Evolutionary conservation across 2,329 filamentous ascomycete genomes (phyloP).

Genomic region (Aspergillus floridensis): DNA sequence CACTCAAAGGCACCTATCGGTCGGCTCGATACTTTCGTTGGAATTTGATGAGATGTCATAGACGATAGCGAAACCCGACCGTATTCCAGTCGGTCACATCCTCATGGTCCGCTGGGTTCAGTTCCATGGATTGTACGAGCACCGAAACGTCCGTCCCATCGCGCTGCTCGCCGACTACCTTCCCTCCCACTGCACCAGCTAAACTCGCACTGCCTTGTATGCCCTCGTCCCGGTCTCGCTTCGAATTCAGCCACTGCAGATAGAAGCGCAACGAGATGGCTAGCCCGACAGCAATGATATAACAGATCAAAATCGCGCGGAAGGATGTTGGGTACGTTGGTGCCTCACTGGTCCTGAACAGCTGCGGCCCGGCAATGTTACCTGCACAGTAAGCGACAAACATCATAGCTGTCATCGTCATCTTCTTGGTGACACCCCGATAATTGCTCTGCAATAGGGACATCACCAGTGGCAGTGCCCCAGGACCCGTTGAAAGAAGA

Average conservation of each 20-base stretch:
- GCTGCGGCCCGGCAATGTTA: conserved; percentile 57
- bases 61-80: conserved; percentile 58
- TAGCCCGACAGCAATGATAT: conserved; percentile 50
- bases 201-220: conserved; percentile 21
- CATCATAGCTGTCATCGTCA: conserved; percentile 57
- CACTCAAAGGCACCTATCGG: too few species aligned
- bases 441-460: conserved; percentile 57
- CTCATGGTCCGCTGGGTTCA: conserved; percentile 51
- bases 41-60: background rate
- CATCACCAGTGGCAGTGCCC: conserved; percentile 55
- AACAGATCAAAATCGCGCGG: conserved; percentile 56
- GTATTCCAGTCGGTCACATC: conserved; percentile 62
- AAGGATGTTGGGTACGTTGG: conserved; percentile 56
- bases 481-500: conserved; percentile 53
- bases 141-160: conserved; percentile 34
- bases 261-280: conserved; percentile 49
- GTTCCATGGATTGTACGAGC: conserved; percentile 29
- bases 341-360: conserved; percentile 52
- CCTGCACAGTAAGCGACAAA: conserved; percentile 57
- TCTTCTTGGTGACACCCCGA: conserved; percentile 59
- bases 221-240: conserved; percentile 42
- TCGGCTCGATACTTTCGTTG: too few species aligned
- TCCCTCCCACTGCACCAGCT: conserved; percentile 43
- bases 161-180: conserved; percentile 42
- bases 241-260: conserved; percentile 47